Conservation (phyloP, 1,284 basidiomycete species). For the Trametes polyzona region DNA sequence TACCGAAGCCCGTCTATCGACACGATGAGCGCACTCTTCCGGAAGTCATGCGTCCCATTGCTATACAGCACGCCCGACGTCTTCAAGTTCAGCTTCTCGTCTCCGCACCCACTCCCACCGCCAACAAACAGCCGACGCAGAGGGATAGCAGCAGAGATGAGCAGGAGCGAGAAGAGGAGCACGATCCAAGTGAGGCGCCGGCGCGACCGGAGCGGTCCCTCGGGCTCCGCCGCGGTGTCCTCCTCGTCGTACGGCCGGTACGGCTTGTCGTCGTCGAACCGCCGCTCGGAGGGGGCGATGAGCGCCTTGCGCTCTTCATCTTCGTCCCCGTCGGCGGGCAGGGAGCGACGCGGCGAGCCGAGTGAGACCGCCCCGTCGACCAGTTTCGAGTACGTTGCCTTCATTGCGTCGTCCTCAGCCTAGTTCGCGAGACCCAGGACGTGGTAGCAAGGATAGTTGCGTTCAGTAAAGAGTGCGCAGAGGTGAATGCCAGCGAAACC, state of each 20-base stretch:
- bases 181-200: slow-evolving; percentile 45
- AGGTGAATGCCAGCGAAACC: background rate
- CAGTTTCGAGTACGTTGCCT: slow-evolving; percentile 14
- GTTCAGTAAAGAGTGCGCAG: background rate
- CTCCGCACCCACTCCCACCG: slow-evolving; percentile 10
- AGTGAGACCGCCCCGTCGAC: background rate
- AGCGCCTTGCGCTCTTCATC: slow-evolving; percentile 48
- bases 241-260: slow-evolving; percentile 26
- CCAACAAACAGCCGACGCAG: slow-evolving; percentile 22
- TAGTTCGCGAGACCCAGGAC: background rate
- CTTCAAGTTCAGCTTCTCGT: background rate
- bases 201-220: slow-evolving; percentile 18
- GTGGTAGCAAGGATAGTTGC: background rate
- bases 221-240: slow-evolving; percentile 30
- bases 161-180: slow-evolving; percentile 44
- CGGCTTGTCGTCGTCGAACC: slow-evolving; percentile 24
- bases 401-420: background rate
- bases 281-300: slow-evolving; percentile 36
- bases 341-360: slow-evolving; percentile 9
- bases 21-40: slow-evolving; percentile 80
- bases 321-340: background rate
- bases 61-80: slow-evolving; percentile 46
- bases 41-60: slow-evolving; percentile 81
- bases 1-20: slow-evolving; percentile 87
- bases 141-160: slow-evolving; percentile 20